Percentiles rank a stretch among this genome's conserved stretches.
Conservation (phyloP, 2,329 filamentous ascomycete species). For the Penicillium sp. region DNA sequence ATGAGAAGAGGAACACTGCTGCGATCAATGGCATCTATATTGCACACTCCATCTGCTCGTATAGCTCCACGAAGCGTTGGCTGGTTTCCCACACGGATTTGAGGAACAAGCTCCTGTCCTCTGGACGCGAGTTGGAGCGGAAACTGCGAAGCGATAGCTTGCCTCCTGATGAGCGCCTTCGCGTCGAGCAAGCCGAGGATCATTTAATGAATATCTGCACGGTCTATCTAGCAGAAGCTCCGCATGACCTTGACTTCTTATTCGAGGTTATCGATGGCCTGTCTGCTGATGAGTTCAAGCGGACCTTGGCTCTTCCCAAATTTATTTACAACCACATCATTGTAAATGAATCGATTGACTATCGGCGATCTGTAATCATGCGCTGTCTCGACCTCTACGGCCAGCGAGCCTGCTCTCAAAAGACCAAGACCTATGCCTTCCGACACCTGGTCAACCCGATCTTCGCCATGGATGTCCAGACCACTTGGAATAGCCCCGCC, state of each 20-base stretch:
- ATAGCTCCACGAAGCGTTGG: slow-evolving; percentile 67
- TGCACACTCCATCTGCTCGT: slow-evolving; percentile 74
- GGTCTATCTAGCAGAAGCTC: slow-evolving; percentile 72
- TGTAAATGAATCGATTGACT: slow-evolving; percentile 78
- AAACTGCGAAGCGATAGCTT: slow-evolving; percentile 71
- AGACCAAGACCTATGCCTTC: slow-evolving; percentile 89
- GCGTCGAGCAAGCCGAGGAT: slow-evolving; percentile 85
- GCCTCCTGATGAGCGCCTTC: slow-evolving; percentile 71
- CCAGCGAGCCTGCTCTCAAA: slow-evolving; percentile 75
- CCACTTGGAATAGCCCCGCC: slow-evolving; percentile 65
- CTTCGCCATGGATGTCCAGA: slow-evolving; percentile 92
- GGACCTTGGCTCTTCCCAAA: slow-evolving; percentile 71
- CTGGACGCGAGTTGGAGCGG: slow-evolving; percentile 76
- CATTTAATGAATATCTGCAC: slow-evolving; percentile 85
- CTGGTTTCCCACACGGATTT: slow-evolving; percentile 57
- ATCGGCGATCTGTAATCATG: slow-evolving; percentile 78
- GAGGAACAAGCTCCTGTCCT: slow-evolving; percentile 60
- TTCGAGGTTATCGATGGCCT: slow-evolving; percentile 83
- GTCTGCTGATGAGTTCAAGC: slow-evolving; percentile 78
- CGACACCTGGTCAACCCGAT: slow-evolving; percentile 94
- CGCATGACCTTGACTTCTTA: slow-evolving; percentile 77
- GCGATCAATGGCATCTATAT: slow-evolving; percentile 87
- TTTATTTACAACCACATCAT: slow-evolving; percentile 88
- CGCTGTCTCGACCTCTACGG: slow-evolving; percentile 88
- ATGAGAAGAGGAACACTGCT: slow-evolving; percentile 70